Percentiles rank a stretch among this genome's conserved stretches.
Conservation (phyloP, 176 grass and related monocot genomes). For the Hordeum marinum region DNA sequence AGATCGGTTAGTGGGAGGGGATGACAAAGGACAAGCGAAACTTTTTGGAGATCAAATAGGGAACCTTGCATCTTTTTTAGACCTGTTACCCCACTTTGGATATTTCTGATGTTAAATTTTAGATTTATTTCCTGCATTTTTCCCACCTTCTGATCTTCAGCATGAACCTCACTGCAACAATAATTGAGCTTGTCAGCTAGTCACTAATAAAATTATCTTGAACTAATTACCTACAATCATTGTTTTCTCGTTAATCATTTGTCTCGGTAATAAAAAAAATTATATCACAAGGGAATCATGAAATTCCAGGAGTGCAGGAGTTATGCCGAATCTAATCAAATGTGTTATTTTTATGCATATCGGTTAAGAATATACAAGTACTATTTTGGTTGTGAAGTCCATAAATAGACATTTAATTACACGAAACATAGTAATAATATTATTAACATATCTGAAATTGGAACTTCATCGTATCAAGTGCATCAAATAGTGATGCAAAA, state of each 20-base stretch:
- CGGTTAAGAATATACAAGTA: background rate
- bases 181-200: background rate
- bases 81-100: background rate
- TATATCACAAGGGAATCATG: background rate
- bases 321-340: background rate
- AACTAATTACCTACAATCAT: background rate
- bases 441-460: background rate
- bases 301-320: background rate
- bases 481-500: background rate
- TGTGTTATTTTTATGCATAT: background rate
- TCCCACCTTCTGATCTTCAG: background rate
- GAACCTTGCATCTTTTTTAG: background rate
- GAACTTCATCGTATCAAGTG: background rate
- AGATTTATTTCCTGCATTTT: background rate
- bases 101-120: background rate
- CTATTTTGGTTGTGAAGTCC: background rate
- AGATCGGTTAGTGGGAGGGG: no score
- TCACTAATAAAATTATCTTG: background rate
- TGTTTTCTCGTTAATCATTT: background rate
- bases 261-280: background rate
- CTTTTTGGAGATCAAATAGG: no score
- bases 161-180: conserved; percentile 6
- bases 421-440: background rate
- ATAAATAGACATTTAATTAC: background rate
- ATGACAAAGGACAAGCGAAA: no score